Evolutionary conservation across 208 protist species (phyloP).

Genomic region (Angomonas deanei): DNA sequence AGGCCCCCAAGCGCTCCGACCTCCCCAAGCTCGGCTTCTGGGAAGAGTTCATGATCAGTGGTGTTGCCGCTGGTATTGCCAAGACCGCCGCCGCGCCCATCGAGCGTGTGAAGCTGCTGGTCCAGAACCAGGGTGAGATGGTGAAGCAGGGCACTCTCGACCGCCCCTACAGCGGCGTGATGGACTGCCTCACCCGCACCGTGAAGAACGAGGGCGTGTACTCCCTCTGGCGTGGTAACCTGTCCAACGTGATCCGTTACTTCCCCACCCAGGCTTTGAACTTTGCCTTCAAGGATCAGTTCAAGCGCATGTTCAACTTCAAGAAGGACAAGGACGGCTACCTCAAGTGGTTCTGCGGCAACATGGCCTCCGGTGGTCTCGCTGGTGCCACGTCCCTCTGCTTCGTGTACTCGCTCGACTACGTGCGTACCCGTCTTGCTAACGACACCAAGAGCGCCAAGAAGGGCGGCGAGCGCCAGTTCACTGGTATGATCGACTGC

Average conservation of each 20-base stretch:
- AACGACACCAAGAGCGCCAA: constrained; percentile 87
- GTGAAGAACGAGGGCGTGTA: constrained; percentile 89
- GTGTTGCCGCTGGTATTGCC: constrained; percentile 68
- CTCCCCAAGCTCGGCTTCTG: constrained; percentile 52
- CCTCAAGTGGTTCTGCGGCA: constrained; percentile 86
- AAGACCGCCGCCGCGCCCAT: constrained; percentile 95
- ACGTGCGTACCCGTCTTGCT: constrained; percentile 95
- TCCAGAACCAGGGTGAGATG: constrained; percentile 92
- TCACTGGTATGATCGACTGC: constrained; percentile 94
- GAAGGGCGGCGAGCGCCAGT: constrained; percentile 88
- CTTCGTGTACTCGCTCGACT: constrained; percentile 98
- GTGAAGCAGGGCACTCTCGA: constrained; percentile 70
- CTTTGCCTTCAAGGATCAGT: constrained; percentile 97
- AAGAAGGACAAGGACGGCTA: constrained; percentile 76
- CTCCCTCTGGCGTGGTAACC: constrained; percentile 97
- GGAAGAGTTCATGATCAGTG: constrained; percentile 82
- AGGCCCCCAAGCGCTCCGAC: constrained; percentile 21
- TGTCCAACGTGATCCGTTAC: constrained; percentile 96
- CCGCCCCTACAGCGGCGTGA: constrained; percentile 92
- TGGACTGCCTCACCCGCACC: constrained; percentile 93
- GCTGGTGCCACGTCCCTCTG: constrained; percentile 94
- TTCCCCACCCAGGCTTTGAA: constrained; percentile 98
- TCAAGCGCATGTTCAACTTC: constrained; percentile 94
- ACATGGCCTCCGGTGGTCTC: constrained; percentile 95
- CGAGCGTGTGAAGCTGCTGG: constrained; percentile 94